Evolutionary conservation across 306 rosid genomes (phyloP), one percentile per base, ranked within the genome.

Genomic region (Quercus engelmannii): DNA sequence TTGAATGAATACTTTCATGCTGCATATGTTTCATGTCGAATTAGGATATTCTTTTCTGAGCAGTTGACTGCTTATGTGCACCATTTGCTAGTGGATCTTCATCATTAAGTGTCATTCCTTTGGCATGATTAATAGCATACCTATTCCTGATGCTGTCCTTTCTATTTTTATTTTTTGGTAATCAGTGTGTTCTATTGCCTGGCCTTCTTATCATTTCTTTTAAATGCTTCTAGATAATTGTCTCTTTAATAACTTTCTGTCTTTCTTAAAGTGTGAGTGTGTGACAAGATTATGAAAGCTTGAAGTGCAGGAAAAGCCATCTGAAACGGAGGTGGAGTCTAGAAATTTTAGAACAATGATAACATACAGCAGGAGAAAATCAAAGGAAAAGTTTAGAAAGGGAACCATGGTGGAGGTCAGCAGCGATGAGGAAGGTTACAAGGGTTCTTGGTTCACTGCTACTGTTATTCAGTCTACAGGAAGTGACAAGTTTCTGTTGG

Each of bases 361-460:
- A 20, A 85, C 55, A 69, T 74, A 64, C 71, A 55, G 75, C 30
- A 77, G 74, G 76, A 80, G 21, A 49, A 31, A 2, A 46, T 6
- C 21, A 58, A 82, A 62, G 31, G 30, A 71, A 1, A 73, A 43
- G 25, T 85, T 83, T 12, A 78, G 31, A 64, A 83, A 54, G 3
- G 91, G 88, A 43, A 21, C 19, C 51, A 18, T 43, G 49, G 91
- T 87, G 58, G 90, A 87, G 73, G 85, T 87, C 26, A 85, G 77
- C 57, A 79, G 80, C 0, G 83, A 83, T 4, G 77, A 87, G 2
- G 85, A 89, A 72, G 88, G 91, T 17, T 89, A 79, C 41, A 52
- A 85, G 75, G 86, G 76, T 61, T 82, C 86, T 67, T 89, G 92
- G 92, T 87, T 69, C 67, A 57, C 71, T 28, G 91, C 84, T 30